These are phyloP conservation scores for Petunia hybrid DNA, from an alignment of 305 asterid genomes.

Conservation along the genomic window DNA sequence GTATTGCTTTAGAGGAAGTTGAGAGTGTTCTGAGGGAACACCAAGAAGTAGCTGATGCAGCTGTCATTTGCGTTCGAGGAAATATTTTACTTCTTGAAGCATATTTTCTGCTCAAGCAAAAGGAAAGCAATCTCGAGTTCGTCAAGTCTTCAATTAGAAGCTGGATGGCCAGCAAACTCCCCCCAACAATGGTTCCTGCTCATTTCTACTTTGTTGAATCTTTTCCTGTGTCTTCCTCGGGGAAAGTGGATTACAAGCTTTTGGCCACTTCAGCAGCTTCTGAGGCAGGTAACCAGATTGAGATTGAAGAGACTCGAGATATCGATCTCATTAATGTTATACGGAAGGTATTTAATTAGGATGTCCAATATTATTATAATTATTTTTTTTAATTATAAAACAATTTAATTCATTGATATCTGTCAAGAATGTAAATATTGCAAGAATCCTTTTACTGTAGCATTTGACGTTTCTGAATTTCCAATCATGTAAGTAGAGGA, in stretches of 20 bases:
- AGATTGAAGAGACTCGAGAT: conserved; percentile 52
- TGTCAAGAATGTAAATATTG: conserved; percentile 5
- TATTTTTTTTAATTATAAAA: neutral
- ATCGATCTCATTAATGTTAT: conserved; percentile 64
- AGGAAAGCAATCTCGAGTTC: conserved; percentile 48
- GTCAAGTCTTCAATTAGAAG: conserved; percentile 58
- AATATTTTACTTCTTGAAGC: conserved; percentile 75
- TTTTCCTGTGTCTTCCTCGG: conserved; percentile 82
- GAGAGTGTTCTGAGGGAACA: conserved; percentile 70
- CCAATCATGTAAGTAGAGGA: neutral
- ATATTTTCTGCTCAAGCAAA: conserved; percentile 59
- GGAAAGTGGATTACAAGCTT: conserved; percentile 76
- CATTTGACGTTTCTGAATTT: neutral
- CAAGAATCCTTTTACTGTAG: neutral
- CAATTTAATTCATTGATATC: neutral
- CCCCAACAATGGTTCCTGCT: conserved; percentile 71
- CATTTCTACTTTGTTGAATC: conserved; percentile 58
- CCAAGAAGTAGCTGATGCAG: conserved; percentile 76
- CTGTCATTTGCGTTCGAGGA: conserved; percentile 63
- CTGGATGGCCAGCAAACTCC: conserved; percentile 77
- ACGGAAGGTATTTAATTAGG: conserved; percentile 56
- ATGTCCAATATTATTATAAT: neutral
- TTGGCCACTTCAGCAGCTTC: conserved; percentile 58
- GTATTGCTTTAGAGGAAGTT: conserved; percentile 88
- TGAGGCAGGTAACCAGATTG: conserved; percentile 41